These are phyloP conservation scores for Leccinum obscurum DNA, from an alignment of 768 basidiomycete species.

Conservation along the genomic window DNA sequence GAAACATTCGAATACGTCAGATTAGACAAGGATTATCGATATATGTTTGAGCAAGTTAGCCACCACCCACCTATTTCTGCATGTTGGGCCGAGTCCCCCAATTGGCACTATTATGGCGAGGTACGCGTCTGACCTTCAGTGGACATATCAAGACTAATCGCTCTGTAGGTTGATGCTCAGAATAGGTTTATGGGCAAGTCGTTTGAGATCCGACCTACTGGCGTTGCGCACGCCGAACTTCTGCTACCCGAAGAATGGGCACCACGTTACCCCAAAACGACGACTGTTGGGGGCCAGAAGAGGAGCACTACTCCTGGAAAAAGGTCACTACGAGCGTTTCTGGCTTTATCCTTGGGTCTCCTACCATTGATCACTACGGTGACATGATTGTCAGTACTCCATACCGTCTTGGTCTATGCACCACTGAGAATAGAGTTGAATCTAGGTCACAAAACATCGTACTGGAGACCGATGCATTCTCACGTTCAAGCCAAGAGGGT, in stretches of 20 bases:
- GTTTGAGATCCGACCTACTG: constrained; percentile 95
- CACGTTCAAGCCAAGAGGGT: constrained; percentile 95
- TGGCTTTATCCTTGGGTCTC: constrained; percentile 89
- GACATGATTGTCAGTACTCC: constrained; percentile 78
- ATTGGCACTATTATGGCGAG: constrained; percentile 91
- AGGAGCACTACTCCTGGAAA: constrained; percentile 95
- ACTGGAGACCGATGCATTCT: constrained; percentile 85
- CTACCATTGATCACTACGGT: constrained; percentile 90
- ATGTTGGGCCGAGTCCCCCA: constrained; percentile 89
- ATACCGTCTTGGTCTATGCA: not conserved
- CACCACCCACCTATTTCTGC: constrained; percentile 97
- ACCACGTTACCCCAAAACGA: constrained; percentile 59
- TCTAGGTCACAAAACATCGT: constrained; percentile 79
- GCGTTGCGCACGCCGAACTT: constrained; percentile 88
- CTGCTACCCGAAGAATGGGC: constrained; percentile 68
- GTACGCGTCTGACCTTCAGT: constrained; percentile 33
- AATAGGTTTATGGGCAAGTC: constrained; percentile 96
- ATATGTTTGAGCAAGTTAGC: constrained; percentile 94
- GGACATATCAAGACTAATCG: constrained; percentile 1
- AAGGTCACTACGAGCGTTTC: constrained; percentile 91
- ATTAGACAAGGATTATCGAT: constrained; percentile 85
- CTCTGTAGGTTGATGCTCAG: constrained; percentile 83
- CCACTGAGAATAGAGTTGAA: constrained; percentile 5
- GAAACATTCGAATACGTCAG: constrained; percentile 96
- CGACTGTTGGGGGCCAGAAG: constrained; percentile 40